Evolutionary conservation across 2,329 filamentous ascomycete genomes (phyloP), one percentile per base, ranked within the genome.

Genomic region (Verticillium nubilum): DNA sequence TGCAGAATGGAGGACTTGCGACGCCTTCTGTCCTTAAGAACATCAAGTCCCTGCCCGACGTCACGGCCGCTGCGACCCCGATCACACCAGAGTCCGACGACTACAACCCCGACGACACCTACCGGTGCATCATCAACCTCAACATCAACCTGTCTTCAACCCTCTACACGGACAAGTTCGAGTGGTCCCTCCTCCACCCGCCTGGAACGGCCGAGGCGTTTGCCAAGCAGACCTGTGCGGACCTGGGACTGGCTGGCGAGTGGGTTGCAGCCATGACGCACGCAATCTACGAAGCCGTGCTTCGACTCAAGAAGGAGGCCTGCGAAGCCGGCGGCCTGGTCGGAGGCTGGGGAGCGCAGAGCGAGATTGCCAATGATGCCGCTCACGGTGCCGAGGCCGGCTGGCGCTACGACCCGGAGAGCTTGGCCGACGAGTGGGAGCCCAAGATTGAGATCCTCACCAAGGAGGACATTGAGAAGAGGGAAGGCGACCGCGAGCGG

Each of bases 391-490:
- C 76, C 2, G 91, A 93, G 61, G 92, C 93, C 15, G 95, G 95
- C 2, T 98, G 95, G 94, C 85, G 95, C 63, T 97, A 97, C 71
- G 95, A 99, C 65, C 91, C 92, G 2, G 95, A 98, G 69, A 89
- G 92, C 61, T 81, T 98, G 3, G 93, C 85, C 7, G 88, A 91
- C 64, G 88, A 90, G 62, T 95, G 91, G 91, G 90, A 92, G 70
- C 89, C 91, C 6, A 91, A 90, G 76, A 81, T 95, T 9, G 91
- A 94, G 72, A 80, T 83, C 0, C 77, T 99, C 2, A 93, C 89
- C 42, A 96, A 97, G 67, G 95, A 99, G 67, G 95, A 99, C 70
- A 98, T 99, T 58, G 95, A 99, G 75, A 96, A 96, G 77, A 86
- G 95, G 28, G 95, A 99, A 74, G 92, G 92, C 57, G 95, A 99